Base-by-base conservation (phyloP, 2,329 filamentous ascomycete genomes). In the Didymosphaeria variabile region DNA sequence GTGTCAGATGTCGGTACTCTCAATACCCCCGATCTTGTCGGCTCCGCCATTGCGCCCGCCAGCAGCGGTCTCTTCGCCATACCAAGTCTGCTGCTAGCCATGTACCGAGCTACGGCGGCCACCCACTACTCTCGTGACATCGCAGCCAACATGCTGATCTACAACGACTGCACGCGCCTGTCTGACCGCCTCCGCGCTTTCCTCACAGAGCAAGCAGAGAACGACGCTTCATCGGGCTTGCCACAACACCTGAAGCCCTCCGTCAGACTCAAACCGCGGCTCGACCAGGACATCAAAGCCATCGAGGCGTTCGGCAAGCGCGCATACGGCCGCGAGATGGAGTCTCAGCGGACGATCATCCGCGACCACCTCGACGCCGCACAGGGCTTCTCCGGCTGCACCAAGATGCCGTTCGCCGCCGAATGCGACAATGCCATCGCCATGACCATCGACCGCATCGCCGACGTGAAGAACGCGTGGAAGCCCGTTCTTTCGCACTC, bases 51-150 rank as follows among this genome's bases (percentile, higher is more conserved):
- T 54, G 85, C 88, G 0, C 82, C 89, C 13, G 90, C 90, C 5
- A 90, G 89, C 0, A 82, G 86, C 8, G 91, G 89, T 0, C 81
- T 95, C 0, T 93, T 93, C 70, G 85, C 84, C 38, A 79, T 95
- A 3, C 91, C 92, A 1, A 90, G 88, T 0, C 85, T 93, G 19
- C 84, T 89, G 1, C 80, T 95, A 46, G 91, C 91, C n/a, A 87
- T 94, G 79, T 95, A 93, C 76, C 85, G 92, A 53, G 91, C 91
- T 3, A 87, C 93, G 2, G 90, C 91, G 5, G 88, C 90, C 0
- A 86, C 90, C 59, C 91, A 91, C 70, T 95, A 95, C 73, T 83
- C 87, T 0, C 81, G 86, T 15, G 83, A 88, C 42, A 79, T 79
- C 19, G 81, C 83, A 2, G 86, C 86, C 7, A 85, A 87, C 67